Percentiles rank a stretch among this genome's conserved stretches.
Conservation (phyloP, 108 stramenopile genomes). For the Cyclotella distinguenda region DNA sequence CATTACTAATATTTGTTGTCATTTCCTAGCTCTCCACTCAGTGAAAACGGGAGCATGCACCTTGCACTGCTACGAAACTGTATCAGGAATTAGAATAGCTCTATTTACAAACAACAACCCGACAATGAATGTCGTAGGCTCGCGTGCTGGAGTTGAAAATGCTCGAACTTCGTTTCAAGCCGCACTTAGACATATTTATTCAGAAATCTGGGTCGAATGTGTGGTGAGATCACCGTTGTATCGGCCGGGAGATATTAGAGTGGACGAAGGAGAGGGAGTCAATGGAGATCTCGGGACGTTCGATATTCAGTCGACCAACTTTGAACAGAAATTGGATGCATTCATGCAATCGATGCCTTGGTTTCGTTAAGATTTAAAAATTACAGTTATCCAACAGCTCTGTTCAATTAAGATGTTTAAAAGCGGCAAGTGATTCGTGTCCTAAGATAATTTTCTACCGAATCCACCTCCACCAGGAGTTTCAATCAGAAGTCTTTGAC, state of each 20-base stretch:
- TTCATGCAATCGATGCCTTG: slow-evolving; percentile 78
- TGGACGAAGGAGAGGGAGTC: slow-evolving; percentile 25
- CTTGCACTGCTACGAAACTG: slow-evolving; percentile 82
- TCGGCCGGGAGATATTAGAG: slow-evolving; percentile 53
- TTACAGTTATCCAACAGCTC: no score
- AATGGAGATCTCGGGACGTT: slow-evolving; percentile 31
- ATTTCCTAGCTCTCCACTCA: slow-evolving; percentile 54
- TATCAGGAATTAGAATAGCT: slow-evolving; percentile 79
- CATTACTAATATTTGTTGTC: not conserved
- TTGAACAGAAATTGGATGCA: slow-evolving; percentile 74
- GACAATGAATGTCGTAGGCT: slow-evolving; percentile 33
- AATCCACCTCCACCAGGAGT: slow-evolving; percentile 93
- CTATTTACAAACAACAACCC: slow-evolving; percentile 72
- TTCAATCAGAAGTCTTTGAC: slow-evolving; percentile 87
- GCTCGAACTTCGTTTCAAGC: slow-evolving; percentile 55
- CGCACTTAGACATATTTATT: slow-evolving; percentile 81
- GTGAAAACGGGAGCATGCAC: slow-evolving; percentile 80
- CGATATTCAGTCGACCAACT: slow-evolving; percentile 69
- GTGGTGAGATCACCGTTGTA: slow-evolving; percentile 86
- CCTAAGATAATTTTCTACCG: slow-evolving; percentile 42
- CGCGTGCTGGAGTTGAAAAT: slow-evolving; percentile 34
- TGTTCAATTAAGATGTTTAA: no score
- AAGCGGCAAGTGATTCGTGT: no score
- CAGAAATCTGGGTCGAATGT: slow-evolving; percentile 81
- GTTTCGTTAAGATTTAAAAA: slow-evolving; percentile 58